Evolutionary conservation across 495 filamentous ascomycete species (phyloP), one percentile per base, ranked within the genome.

Genomic region (Margaritispora aquatica): DNA sequence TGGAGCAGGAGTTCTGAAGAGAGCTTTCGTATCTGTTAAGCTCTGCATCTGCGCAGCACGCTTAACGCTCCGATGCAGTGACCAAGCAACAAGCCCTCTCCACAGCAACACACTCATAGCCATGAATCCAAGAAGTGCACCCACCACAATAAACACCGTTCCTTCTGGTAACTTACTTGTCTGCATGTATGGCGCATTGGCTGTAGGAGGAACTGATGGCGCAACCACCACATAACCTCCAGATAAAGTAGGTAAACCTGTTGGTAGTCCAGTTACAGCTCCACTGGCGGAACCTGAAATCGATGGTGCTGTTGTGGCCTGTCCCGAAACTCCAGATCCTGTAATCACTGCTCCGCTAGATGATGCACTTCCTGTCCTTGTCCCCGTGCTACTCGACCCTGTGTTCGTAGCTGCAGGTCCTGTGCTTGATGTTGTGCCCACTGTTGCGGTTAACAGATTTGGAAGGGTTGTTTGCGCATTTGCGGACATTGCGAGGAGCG

Each of bases 91-190:
- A 57, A 96, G 80, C 49, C 79, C 87, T 55, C 94, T 88, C 94
- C 94, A 98, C 54, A 85, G 80, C 1, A 97, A 79, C 19, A 98
- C 80, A 22, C 85, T 81, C 11, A 90, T 73, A 2, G 84, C 90
- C 58, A 97, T 83, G 58, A 92, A 84, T 26, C 88, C 95, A 2
- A 98, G 81, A 27, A 86, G 86, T 20, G 91, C 89, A 48, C 95
- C 94, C 20, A 97, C 95, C 41, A 81, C 85, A 68, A 98, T 98
- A 76, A 98, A 98, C 29, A 98, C 86, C 23, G 94, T 97, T 19
- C 94, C 94, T 73, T 97, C 90, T 0, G 94, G 94, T 8, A 92
- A 80, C 47, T 77, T 87, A n/a, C 90, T 92, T 68, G 87, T 86
- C 66, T 95, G 89, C 92, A 98, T 96, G 69, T 90, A 98, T 26